Percentiles rank a stretch among this genome's conserved stretches.
Evolutionary conservation across 2,329 filamentous ascomycete genomes (phyloP).

Genomic region (Alternaria sp.): DNA sequence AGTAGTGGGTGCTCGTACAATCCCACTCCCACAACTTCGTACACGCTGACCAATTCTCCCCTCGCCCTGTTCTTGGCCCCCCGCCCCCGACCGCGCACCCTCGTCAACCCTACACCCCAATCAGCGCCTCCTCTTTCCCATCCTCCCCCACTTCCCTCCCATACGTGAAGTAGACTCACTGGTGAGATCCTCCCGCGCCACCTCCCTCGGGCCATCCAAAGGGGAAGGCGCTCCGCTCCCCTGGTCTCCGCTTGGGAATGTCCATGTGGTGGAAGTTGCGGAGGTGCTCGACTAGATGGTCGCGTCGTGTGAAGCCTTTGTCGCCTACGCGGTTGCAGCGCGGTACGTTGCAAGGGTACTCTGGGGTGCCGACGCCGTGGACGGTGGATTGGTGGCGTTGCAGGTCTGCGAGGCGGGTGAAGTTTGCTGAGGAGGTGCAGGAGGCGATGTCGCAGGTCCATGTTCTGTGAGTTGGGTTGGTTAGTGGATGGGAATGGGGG

Average conservation of each 20-base stretch:
- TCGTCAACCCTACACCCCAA: not conserved
- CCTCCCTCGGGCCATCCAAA: slow-evolving; percentile 31
- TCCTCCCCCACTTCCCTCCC: not conserved
- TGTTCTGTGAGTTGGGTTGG: slow-evolving; percentile 24
- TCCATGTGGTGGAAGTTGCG: slow-evolving; percentile 61
- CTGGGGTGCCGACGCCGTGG: slow-evolving; percentile 36
- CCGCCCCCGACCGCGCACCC: not conserved
- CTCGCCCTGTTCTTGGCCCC: not conserved
- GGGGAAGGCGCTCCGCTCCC: slow-evolving; percentile 40
- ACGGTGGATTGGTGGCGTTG: slow-evolving; percentile 46
- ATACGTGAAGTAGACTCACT: not conserved
- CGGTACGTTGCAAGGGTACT: slow-evolving; percentile 40
- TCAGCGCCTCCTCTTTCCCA: slow-evolving; percentile 5
- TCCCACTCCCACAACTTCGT: not conserved
- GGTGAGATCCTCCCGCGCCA: not conserved
- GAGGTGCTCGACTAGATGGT: slow-evolving; percentile 65
- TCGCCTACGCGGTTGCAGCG: slow-evolving; percentile 40
- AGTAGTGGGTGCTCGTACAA: not conserved
- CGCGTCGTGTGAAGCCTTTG: slow-evolving; percentile 61
- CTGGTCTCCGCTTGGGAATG: slow-evolving; percentile 48
- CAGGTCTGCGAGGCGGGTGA: slow-evolving; percentile 44
- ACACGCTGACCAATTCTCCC: not conserved
- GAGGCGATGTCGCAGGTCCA: slow-evolving; percentile 39
- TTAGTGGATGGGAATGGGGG: not conserved
- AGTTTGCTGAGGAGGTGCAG: slow-evolving; percentile 43